Percentiles rank a stretch among this genome's conserved stretches.
These are phyloP conservation scores for Trypanosoma rangeli DNA, from an alignment of 208 protist genomes.

Conservation along the genomic window DNA sequence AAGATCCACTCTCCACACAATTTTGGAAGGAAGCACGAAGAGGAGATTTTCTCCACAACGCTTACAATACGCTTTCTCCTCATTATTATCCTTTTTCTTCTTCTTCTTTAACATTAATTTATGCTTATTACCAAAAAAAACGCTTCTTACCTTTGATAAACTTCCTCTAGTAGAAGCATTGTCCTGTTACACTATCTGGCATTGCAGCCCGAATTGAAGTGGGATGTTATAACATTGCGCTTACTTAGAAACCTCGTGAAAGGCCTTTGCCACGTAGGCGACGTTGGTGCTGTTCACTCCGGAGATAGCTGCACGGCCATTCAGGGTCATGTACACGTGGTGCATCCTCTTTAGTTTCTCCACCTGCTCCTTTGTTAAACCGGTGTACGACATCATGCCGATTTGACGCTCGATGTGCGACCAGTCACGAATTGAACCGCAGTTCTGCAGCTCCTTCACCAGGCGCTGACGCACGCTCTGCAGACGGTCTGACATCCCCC, in stretches of 20 bases:
- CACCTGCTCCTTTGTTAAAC: slow-evolving; percentile 85
- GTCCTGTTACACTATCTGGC: too few relatives aligned
- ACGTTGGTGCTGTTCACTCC: slow-evolving; percentile 72
- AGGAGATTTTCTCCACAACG: too few relatives aligned
- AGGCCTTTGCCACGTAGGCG: slow-evolving; percentile 65
- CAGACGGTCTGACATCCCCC: slow-evolving; percentile 84
- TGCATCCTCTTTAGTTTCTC: slow-evolving; percentile 41
- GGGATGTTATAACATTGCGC: neutral
- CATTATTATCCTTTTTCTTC: too few relatives aligned
- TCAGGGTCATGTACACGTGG: slow-evolving; percentile 76
- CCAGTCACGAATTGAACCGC: slow-evolving; percentile 81
- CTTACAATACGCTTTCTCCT: too few relatives aligned
- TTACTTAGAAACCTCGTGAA: slow-evolving; percentile 60
- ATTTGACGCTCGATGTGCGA: slow-evolving; percentile 92
- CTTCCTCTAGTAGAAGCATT: too few relatives aligned
- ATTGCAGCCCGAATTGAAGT: too few relatives aligned
- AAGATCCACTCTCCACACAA: too few relatives aligned
- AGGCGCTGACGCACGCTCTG: slow-evolving; percentile 57
- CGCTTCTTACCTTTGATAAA: too few relatives aligned
- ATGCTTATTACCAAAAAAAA: too few relatives aligned
- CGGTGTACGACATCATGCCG: slow-evolving; percentile 97
- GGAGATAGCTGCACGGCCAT: slow-evolving; percentile 76
- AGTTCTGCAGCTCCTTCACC: slow-evolving; percentile 53
- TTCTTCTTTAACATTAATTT: too few relatives aligned
- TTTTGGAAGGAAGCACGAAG: too few relatives aligned